Evolutionary conservation across 1,284 basidiomycete genomes (phyloP).

Genomic region (Flammula alnicola): DNA sequence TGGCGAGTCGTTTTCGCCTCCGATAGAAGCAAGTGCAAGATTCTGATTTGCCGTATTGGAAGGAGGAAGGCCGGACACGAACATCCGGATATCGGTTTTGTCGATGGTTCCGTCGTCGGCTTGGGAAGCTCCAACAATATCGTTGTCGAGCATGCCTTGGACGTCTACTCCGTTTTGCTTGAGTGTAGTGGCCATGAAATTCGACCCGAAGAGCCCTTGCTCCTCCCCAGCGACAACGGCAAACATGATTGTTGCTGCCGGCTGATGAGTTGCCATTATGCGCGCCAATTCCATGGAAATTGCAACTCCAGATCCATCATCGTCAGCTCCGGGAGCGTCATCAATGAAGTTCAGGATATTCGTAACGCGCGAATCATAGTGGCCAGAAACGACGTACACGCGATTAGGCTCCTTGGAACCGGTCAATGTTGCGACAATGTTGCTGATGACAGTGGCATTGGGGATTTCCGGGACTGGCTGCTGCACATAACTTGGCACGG

Average conservation of each 20-base stretch:
- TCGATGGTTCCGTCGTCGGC: constrained; percentile 50
- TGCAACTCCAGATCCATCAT: constrained; percentile 56
- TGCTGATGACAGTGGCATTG: constrained; percentile 50
- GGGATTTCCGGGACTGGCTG: constrained; percentile 40
- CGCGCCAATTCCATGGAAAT: constrained; percentile 55
- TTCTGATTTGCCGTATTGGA: constrained; percentile 43
- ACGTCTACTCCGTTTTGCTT: constrained; percentile 48
- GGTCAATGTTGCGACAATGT: constrained; percentile 53
- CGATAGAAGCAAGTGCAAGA: constrained; percentile 40
- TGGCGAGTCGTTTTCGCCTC: constrained; percentile 58
- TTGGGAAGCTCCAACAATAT: constrained; percentile 55
- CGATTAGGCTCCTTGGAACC: constrained; percentile 52
- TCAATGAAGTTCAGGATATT: constrained; percentile 44
- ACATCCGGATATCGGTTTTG: constrained; percentile 52
- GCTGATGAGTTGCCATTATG: constrained; percentile 48
- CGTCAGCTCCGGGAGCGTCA: constrained; percentile 54
- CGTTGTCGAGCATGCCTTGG: constrained; percentile 58
- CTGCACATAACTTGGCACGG: constrained; percentile 52
- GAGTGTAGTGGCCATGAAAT: constrained; percentile 49
- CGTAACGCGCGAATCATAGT: constrained; percentile 55
- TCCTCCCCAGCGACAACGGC: constrained; percentile 57
- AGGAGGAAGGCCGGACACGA: constrained; percentile 51
- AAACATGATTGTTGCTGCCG: constrained; percentile 56
- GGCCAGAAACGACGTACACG: constrained; percentile 57
- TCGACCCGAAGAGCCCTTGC: constrained; percentile 53